Evolutionary conservation across 2,329 filamentous ascomycete species (phyloP).

Genomic region (Paecilomyces formosus): DNA sequence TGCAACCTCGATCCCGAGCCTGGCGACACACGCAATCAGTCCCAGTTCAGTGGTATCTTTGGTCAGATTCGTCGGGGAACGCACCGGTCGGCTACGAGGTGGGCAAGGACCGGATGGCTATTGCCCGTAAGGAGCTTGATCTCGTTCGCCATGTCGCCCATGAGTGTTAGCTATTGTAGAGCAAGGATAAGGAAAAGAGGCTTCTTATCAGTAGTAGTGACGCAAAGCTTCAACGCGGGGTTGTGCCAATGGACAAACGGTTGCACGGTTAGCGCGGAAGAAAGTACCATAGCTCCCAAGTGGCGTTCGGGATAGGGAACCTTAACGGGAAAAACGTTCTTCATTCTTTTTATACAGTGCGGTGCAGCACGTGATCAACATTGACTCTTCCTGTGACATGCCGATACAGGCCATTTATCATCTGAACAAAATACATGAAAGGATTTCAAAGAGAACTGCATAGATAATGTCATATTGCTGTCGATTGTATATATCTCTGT

Average conservation of each 20-base stretch:
- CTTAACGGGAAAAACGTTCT: neutral
- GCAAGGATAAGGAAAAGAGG: neutral
- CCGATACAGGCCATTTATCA: too few relatives aligned
- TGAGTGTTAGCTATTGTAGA: neutral
- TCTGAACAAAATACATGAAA: too few relatives aligned
- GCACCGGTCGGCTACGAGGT: conserved; percentile 57
- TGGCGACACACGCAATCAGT: conserved; percentile 21
- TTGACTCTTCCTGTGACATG: too few relatives aligned
- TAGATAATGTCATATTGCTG: too few relatives aligned
- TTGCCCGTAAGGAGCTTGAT: conserved; percentile 71
- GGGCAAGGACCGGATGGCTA: conserved; percentile 65
- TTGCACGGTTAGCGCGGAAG: neutral
- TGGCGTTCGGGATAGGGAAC: neutral
- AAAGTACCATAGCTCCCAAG: neutral
- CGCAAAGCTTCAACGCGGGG: neutral
- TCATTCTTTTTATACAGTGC: neutral
- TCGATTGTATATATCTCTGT: too few relatives aligned
- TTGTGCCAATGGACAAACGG: neutral
- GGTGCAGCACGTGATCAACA: neutral
- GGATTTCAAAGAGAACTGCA: too few relatives aligned
- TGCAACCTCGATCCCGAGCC: conserved; percentile 59
- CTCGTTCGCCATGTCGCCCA: conserved; percentile 53
- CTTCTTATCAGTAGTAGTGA: neutral
- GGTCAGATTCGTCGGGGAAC: conserved; percentile 6
- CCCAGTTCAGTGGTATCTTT: neutral